These are phyloP conservation scores for Ceratocystis albifundus DNA, from an alignment of 2,329 filamentous ascomycete species.

Conservation along the genomic window DNA sequence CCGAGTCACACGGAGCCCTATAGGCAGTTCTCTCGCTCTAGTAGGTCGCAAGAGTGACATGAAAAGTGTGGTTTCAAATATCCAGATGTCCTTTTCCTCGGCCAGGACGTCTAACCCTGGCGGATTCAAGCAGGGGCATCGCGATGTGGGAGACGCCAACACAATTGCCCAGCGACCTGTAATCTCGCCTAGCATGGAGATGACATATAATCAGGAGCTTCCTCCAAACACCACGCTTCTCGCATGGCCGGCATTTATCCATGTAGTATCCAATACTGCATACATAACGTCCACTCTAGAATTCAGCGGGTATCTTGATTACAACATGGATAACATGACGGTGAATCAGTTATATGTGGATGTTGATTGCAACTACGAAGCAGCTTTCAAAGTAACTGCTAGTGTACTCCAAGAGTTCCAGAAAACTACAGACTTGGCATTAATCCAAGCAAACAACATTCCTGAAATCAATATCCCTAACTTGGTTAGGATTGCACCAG, in stretches of 20 bases:
- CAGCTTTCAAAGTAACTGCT: conserved; percentile 1
- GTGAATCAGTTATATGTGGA: conserved; percentile 18
- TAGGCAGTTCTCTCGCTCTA: background rate
- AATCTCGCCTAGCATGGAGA: conserved; percentile 13
- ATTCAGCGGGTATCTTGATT: conserved; percentile 19
- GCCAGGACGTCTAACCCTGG: background rate
- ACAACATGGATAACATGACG: conserved; percentile 10
- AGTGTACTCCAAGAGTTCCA: conserved; percentile 9
- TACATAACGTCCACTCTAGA: conserved; percentile 13
- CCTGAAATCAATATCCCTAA: conserved; percentile 17
- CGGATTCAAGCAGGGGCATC: background rate
- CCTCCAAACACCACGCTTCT: conserved; percentile 17
- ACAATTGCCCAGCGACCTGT: background rate
- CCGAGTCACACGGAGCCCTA: background rate
- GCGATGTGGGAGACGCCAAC: background rate
- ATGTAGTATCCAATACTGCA: conserved; percentile 17
- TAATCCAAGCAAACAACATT: background rate
- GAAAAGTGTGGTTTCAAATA: background rate
- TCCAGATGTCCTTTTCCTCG: conserved; percentile 11
- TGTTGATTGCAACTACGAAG: conserved; percentile 13
- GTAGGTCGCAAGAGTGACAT: background rate
- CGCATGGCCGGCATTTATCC: conserved; percentile 12
- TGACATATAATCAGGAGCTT: conserved; percentile 11
- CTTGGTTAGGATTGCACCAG: conserved; percentile 14
- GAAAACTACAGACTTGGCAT: conserved; percentile 4